Evolutionary conservation across 768 basidiomycete species (phyloP).

Genomic region (Ramaria sp.): DNA sequence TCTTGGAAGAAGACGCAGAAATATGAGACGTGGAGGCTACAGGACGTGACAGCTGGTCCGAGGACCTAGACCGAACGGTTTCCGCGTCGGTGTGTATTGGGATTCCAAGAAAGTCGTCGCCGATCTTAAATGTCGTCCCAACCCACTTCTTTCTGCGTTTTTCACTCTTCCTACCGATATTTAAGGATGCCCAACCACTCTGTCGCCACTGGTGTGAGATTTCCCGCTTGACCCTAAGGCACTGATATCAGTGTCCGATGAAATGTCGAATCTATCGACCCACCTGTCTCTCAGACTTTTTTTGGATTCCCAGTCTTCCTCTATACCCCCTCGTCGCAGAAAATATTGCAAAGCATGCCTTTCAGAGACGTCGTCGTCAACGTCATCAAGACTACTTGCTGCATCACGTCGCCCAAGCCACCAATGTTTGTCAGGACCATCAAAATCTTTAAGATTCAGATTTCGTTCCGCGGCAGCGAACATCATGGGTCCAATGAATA

Average conservation of each 20-base stretch:
- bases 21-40: not conserved
- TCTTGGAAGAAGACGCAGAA: not conserved
- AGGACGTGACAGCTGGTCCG: not conserved
- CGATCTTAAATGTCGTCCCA: conserved; percentile 69
- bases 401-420: not conserved
- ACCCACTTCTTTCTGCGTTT: conserved; percentile 38
- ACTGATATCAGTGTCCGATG: not conserved
- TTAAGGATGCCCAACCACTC: conserved; percentile 27
- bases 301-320: conserved; percentile 53
- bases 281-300: conserved; percentile 52
- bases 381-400: conserved; percentile 12
- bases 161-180: conserved; percentile 25
- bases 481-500: conserved; percentile 74
- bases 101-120: conserved; percentile 49
- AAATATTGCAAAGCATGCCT: conserved; percentile 53
- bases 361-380: conserved; percentile 36
- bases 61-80: not conserved
- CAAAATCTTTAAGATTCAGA: conserved; percentile 30
- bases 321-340: conserved; percentile 48
- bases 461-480: conserved; percentile 30
- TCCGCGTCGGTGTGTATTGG: not conserved
- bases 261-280: conserved; percentile 39
- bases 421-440: conserved; percentile 7
- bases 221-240: conserved; percentile 1
- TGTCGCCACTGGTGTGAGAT: conserved; percentile 4